Base-by-base conservation (phyloP, 2,329 filamentous ascomycete species). In the Hypoxylon sp. region DNA sequence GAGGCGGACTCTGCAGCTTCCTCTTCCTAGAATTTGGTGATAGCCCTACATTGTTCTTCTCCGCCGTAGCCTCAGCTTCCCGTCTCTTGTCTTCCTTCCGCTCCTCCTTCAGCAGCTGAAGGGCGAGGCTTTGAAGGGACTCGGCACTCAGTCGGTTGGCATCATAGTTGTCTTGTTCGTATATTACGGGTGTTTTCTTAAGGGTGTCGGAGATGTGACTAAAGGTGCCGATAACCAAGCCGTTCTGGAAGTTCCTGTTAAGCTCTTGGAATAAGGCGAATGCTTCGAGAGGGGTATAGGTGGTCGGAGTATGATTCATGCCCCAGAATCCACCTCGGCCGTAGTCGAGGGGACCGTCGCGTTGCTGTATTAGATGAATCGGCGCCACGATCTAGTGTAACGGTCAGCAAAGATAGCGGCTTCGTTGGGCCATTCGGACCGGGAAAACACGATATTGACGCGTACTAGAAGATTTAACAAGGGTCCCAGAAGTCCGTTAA, bases 251-350 rank as follows among this genome's bases (percentile, higher is more conserved):
- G 80, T 92, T 86, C 74, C 84, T 84, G 73, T 90, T 86, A 71
- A 97, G 86, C 68, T 91, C 91, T 81, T 95, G 93, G 83, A 96
- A 95, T 76, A 97, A 87, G 73, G 96, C 88, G 69, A 97, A 87
- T 77, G 91, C 92, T 86, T 97, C 94, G 84, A 97, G 92, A 74
- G 91, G 88, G 78, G 93, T 95, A 82, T 96, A 94, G 76, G 86
- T 84, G 78, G 88, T 86, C 80, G 81, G 80, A 76, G 81, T 80
- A 78, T 83, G 80, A 84, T 84, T 86, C 86, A 88, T 88, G 80
- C 84, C 85, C 83, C 84, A 78, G 78, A 80, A 81, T 81, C 81
- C 83, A 78, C 85, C 84, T 86, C 85, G 85, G 83, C 83, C 82
- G 81, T 80, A 80, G 81, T 85, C 84, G 84, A 86, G 84, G 85